Percentiles rank a stretch among this genome's conserved stretches.
Conservation (phyloP, 257 asterid species). For the Haberlea rhodopensis region DNA sequence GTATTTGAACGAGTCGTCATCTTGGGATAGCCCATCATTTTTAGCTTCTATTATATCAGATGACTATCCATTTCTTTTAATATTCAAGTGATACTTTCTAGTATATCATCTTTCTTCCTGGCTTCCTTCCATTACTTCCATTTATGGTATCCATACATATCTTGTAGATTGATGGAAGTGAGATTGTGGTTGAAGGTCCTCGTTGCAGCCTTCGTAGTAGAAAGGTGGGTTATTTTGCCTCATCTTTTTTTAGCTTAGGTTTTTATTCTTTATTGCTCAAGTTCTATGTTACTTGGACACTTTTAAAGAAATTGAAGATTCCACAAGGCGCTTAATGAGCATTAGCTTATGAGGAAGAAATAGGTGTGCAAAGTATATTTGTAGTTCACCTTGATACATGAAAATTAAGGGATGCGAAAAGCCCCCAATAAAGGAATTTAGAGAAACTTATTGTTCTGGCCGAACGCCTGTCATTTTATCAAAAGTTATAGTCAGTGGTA, state of each 20-base stretch:
- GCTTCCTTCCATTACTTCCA: conserved; percentile 16
- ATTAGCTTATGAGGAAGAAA: too few species aligned
- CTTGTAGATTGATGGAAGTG: conserved; percentile 82
- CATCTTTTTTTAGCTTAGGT: conserved; percentile 2
- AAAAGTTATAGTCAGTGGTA: too few species aligned
- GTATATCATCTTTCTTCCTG: conserved; percentile 24
- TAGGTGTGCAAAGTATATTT: too few species aligned
- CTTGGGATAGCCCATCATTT: background rate
- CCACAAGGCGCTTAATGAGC: too few species aligned
- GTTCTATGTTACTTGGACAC: background rate
- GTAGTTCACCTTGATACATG: too few species aligned
- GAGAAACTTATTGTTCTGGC: too few species aligned
- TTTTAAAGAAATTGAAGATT: too few species aligned
- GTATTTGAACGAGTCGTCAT: background rate
- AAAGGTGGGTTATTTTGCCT: conserved; percentile 53
- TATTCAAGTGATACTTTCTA: conserved; percentile 4
- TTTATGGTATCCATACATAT: conserved; percentile 22
- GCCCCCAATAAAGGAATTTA: too few species aligned
- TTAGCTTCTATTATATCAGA: conserved; percentile 2
- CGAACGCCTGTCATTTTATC: too few species aligned
- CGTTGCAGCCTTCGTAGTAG: conserved; percentile 98
- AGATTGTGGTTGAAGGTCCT: conserved; percentile 93
- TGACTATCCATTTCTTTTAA: conserved; percentile 1
- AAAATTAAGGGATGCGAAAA: too few species aligned
- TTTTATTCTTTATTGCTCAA: conserved; percentile 7